These are phyloP conservation scores for Ophiocordyceps polyrhachis-furcata DNA, from an alignment of 2,329 filamentous ascomycete genomes.

Conservation along the genomic window DNA sequence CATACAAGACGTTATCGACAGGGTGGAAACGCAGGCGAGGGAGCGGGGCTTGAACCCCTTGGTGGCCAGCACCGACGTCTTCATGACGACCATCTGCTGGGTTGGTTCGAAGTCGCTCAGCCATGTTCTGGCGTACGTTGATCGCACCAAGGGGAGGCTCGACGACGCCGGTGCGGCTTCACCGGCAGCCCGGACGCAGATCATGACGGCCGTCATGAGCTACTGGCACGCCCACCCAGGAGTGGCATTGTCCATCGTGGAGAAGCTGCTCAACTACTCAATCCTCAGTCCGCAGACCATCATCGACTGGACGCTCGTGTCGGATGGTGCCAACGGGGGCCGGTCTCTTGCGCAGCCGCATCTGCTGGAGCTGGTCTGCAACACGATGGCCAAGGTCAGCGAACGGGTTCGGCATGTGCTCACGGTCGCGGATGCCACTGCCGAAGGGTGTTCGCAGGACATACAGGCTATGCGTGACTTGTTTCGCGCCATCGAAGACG, in stretches of 20 bases:
- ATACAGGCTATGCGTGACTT: slow-evolving; percentile 57
- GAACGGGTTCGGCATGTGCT: slow-evolving; percentile 70
- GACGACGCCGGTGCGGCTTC: slow-evolving; percentile 60
- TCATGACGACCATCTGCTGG: slow-evolving; percentile 83
- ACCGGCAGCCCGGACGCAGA: slow-evolving; percentile 62
- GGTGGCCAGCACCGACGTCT: slow-evolving; percentile 78
- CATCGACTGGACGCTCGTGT: slow-evolving; percentile 67
- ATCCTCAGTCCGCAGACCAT: slow-evolving; percentile 76
- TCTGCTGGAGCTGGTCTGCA: slow-evolving; percentile 77
- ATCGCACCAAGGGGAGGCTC: slow-evolving; percentile 80
- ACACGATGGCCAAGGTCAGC: slow-evolving; percentile 80
- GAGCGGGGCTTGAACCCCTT: slow-evolving; percentile 58
- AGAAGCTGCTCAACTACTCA: slow-evolving; percentile 94
- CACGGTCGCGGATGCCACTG: slow-evolving; percentile 37
- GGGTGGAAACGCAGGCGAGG: slow-evolving; percentile 62
- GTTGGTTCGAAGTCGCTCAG: slow-evolving; percentile 91
- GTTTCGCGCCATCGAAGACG: slow-evolving; percentile 65
- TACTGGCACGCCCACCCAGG: slow-evolving; percentile 93
- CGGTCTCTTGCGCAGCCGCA: slow-evolving; percentile 53
- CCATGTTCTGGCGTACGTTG: slow-evolving; percentile 87
- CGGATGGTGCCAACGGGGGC: slow-evolving; percentile 36
- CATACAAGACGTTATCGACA: slow-evolving; percentile 62
- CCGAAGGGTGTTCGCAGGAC: slow-evolving; percentile 52
- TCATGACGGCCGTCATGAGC: slow-evolving; percentile 72
- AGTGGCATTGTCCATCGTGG: slow-evolving; percentile 77